Evolutionary conservation across 371 early-diverging fungal species (phyloP), one percentile per base, ranked within the genome.

Genomic region (Zopfochytrium polystomum): DNA sequence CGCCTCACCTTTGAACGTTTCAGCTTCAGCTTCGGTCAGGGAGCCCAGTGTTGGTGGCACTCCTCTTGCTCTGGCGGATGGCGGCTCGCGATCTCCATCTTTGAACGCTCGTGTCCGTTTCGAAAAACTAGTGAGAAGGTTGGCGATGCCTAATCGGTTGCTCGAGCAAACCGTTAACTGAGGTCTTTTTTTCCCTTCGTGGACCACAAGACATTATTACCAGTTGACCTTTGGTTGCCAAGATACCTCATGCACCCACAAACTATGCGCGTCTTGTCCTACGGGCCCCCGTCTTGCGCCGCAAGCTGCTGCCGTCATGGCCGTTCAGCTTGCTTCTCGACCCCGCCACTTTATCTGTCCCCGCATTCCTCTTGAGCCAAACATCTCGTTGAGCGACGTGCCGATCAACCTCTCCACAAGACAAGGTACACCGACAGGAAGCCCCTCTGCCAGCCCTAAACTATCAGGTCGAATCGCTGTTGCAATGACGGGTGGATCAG

Each of bases 231-330:
- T 75, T 5, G 85, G 85, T 1, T 85, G 85, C 60, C 75, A 76
- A 27, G 72, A 68, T 7, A 6, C 51, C 20, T 20, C 52, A 15
- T 85, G 85, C 68, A 63, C 67, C 30, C 73, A 78, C 55, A 72
- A 74, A 33, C 74, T 82, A 27, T 85, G 86, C 61, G 78, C 80
- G 3, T 78, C 82, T 3, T 70, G 75, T 63, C 62, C 57, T 18
- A 20, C 46, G 13, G 68, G 69, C 11, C 75, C 76, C 2, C 70
- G 68, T 22, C 71, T 84, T 51, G 68, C 75, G 6, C 69, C 78
- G 9, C 83, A 86, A 63, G 83, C 84, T 4, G 75, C 83, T 7
- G 83, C 84, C 1, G 77, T 86, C 45, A 74, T 81, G 67, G 74
- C 84, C 0, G 74, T 84, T 5, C 84, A 83, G 53, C 76, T 84